Percentiles rank a stretch among this genome's conserved stretches.
Evolutionary conservation across 495 filamentous ascomycete genomes (phyloP).

Genomic region (Monascus purpureus): DNA sequence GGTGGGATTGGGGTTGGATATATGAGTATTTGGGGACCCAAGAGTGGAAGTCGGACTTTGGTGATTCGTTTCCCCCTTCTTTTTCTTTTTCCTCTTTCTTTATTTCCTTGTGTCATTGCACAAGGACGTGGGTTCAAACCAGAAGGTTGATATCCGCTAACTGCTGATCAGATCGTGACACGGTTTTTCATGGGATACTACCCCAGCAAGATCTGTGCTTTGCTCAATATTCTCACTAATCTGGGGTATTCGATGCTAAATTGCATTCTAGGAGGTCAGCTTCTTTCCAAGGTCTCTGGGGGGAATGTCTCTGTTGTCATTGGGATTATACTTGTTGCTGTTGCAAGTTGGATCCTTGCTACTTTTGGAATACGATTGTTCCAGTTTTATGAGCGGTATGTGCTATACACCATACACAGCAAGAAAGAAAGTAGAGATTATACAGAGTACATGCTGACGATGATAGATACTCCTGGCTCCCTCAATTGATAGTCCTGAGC

Average conservation of each 20-base stretch:
- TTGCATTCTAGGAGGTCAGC: conserved; percentile 37
- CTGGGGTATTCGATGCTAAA: conserved; percentile 57
- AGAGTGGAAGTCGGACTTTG: conserved; percentile 58
- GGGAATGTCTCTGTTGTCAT: conserved; percentile 47
- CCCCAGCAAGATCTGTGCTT: conserved; percentile 52
- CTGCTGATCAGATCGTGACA: conserved; percentile 40
- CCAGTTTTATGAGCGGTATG: conserved; percentile 49
- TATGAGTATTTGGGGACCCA: conserved; percentile 60
- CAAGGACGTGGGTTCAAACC: too few relatives aligned
- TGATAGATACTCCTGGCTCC: conserved; percentile 50
- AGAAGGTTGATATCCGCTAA: not conserved
- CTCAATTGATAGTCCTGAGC: conserved; percentile 49
- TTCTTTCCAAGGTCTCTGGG: conserved; percentile 44
- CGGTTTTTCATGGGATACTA: conserved; percentile 71
- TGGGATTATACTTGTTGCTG: conserved; percentile 52
- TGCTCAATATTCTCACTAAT: conserved; percentile 56
- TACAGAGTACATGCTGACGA: not conserved
- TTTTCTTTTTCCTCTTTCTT: not conserved
- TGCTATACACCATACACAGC: not conserved
- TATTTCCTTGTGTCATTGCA: too few relatives aligned
- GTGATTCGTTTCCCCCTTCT: conserved; percentile 16
- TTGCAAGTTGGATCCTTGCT: conserved; percentile 49
- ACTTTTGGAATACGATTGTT: conserved; percentile 65
- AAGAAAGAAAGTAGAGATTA: not conserved
- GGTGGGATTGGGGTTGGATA: conserved; percentile 51